Conservation (phyloP, 1,284 basidiomycete genomes). For the Sanghuangporus sanghuang region DNA sequence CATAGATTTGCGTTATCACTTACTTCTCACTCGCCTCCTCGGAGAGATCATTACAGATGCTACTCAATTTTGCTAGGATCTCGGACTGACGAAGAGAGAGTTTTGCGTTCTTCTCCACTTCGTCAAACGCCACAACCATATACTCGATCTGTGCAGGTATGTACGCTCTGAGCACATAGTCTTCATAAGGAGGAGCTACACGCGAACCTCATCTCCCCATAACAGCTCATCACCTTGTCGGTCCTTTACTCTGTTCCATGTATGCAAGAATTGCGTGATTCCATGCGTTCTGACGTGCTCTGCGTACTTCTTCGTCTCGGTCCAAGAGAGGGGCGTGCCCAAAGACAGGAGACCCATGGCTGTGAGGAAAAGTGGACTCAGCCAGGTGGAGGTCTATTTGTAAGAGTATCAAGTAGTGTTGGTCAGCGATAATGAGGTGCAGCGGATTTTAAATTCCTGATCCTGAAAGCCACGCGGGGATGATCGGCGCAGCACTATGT, state of each 20-base stretch:
- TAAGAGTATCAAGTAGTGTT: not conserved
- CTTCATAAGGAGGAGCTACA: not conserved
- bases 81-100: constrained; percentile 92
- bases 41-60: constrained; percentile 64
- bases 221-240: constrained; percentile 88
- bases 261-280: constrained; percentile 91
- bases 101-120: constrained; percentile 73
- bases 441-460: not conserved
- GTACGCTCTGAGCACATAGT: not conserved
- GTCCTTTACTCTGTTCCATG: constrained; percentile 90
- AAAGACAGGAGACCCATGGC: constrained; percentile 91
- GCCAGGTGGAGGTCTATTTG: not conserved
- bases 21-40: constrained; percentile 58
- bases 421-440: not conserved
- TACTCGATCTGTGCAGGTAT: constrained; percentile 76
- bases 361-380: not conserved
- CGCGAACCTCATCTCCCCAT: constrained; percentile 97
- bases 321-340: constrained; percentile 93
- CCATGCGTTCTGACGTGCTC: constrained; percentile 92
- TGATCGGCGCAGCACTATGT: not conserved
- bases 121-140: constrained; percentile 89
- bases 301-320: constrained; percentile 82
- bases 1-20: constrained; percentile 22
- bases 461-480: not conserved
- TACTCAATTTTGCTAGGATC: constrained; percentile 80